phyloP scores from a whole-genome alignment of 257 asterid genomes.

The Cordia subcordata region DNA sequence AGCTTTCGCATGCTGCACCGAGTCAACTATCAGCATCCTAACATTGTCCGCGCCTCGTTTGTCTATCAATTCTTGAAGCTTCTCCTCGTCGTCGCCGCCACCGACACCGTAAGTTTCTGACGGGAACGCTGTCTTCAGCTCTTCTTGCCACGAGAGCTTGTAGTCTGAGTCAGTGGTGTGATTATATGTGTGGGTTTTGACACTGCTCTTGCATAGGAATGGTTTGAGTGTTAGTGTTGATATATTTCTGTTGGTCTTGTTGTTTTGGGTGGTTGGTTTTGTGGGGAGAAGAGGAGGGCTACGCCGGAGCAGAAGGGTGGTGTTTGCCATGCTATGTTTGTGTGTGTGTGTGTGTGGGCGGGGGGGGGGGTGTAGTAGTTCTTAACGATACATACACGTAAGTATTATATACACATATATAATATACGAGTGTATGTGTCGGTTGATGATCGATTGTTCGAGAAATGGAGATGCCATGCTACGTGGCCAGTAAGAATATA shows the following conservation, averaged over 20 bases:
- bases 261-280: constrained; percentile 1
- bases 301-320: constrained; percentile 29
- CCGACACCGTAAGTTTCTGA: constrained; percentile 5
- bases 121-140: constrained; percentile 28
- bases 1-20: constrained; percentile 41
- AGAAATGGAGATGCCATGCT: too few relatives aligned
- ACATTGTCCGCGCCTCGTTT: constrained; percentile 38
- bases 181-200: not conserved
- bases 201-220: constrained; percentile 19
- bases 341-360: not conserved
- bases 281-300: constrained; percentile 3
- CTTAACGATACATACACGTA: too few relatives aligned
- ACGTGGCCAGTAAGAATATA: too few relatives aligned
- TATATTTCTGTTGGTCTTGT: constrained; percentile 1
- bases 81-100: constrained; percentile 22
- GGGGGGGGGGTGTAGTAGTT: too few relatives aligned
- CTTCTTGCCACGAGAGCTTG: constrained; percentile 36
- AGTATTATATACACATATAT: too few relatives aligned
- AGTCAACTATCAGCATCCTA: constrained; percentile 48
- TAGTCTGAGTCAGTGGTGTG: constrained; percentile 15
- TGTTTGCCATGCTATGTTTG: constrained; percentile 21
- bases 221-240: constrained; percentile 4
- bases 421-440: too few relatives aligned
- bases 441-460: too few relatives aligned
- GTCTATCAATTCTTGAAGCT: constrained; percentile 40